Percentiles rank a stretch among this genome's conserved stretches.
These are phyloP conservation scores for Cercospora sojina DNA, from an alignment of 2,329 filamentous ascomycete genomes.

Conservation along the genomic window DNA sequence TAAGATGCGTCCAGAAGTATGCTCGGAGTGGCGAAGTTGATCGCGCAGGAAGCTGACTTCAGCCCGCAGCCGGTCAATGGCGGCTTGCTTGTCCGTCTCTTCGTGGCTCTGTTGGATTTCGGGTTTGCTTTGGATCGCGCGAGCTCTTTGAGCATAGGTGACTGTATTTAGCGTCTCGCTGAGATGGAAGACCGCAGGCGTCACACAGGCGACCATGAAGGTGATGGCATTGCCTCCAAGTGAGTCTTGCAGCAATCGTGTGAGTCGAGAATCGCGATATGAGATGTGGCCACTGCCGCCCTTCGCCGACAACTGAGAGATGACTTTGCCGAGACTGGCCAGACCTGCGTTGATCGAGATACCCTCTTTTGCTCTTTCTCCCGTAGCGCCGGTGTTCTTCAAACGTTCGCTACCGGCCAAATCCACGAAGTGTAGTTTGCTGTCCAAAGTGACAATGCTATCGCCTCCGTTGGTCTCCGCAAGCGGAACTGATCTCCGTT, in stretches of 20 bases:
- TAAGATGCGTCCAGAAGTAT: slow-evolving; percentile 58
- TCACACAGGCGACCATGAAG: slow-evolving; percentile 99
- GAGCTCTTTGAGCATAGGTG: slow-evolving; percentile 89
- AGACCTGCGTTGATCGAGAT: slow-evolving; percentile 98
- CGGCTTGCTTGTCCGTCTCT: slow-evolving; percentile 87
- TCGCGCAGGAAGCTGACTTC: slow-evolving; percentile 92
- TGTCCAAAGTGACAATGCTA: slow-evolving; percentile 80
- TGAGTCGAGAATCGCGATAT: slow-evolving; percentile 96
- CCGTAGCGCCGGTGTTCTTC: slow-evolving; percentile 95
- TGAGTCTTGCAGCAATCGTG: slow-evolving; percentile 90
- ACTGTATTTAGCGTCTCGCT: slow-evolving; percentile 98
- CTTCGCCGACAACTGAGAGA: slow-evolving; percentile 92
- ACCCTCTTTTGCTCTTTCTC: slow-evolving; percentile 89
- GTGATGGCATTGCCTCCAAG: slow-evolving; percentile 96
- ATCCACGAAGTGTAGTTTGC: slow-evolving; percentile 98
- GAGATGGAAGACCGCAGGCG: slow-evolving; percentile 91
- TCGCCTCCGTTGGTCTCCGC: slow-evolving; percentile 71
- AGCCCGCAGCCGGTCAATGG: slow-evolving; percentile 89
- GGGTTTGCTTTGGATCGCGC: slow-evolving; percentile 95
- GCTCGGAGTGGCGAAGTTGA: slow-evolving; percentile 83
- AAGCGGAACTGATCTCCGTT: slow-evolving; percentile 80
- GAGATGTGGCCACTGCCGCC: slow-evolving; percentile 87
- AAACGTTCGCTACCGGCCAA: slow-evolving; percentile 92
- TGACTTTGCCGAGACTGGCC: slow-evolving; percentile 93
- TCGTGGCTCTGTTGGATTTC: slow-evolving; percentile 87